Evolutionary conservation across 2,329 filamentous ascomycete genomes (phyloP).

Genomic region (Fusarium sp.): DNA sequence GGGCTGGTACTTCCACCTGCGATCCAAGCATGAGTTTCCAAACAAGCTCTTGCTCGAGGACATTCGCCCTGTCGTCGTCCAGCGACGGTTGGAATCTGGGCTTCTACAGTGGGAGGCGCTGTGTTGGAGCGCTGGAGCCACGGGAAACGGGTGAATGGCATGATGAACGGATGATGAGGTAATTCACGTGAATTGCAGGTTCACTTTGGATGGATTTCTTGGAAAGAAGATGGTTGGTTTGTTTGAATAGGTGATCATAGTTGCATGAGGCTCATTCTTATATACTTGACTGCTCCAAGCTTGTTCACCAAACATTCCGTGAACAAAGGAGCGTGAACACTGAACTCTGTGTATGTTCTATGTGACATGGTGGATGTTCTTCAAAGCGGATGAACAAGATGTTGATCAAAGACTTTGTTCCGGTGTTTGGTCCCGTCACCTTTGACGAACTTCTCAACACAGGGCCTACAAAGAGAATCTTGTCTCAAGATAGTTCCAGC

Average conservation of each 20-base stretch:
- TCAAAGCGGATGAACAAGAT: constrained; percentile 13
- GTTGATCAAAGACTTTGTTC: constrained; percentile 20
- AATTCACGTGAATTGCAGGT: no score
- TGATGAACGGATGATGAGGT: background rate
- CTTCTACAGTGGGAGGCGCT: background rate
- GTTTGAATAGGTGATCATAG: background rate
- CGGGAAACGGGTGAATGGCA: background rate
- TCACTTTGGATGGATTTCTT: background rate
- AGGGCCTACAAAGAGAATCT: background rate
- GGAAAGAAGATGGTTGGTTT: background rate
- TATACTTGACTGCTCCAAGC: background rate
- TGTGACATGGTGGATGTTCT: constrained; percentile 3
- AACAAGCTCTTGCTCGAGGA: constrained; percentile 6
- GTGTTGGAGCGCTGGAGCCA: background rate
- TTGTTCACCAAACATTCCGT: background rate
- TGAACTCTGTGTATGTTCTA: background rate
- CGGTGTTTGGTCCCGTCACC: background rate
- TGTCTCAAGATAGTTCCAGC: background rate
- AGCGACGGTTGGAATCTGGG: background rate
- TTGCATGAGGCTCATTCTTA: background rate
- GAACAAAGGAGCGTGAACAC: constrained; percentile 7
- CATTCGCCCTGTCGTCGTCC: constrained; percentile 2
- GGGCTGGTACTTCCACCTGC: background rate
- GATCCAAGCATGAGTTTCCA: background rate
- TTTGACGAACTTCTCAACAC: background rate